Conservation (phyloP, 2,329 filamentous ascomycete genomes). For the Neofusicoccum ribis region DNA sequence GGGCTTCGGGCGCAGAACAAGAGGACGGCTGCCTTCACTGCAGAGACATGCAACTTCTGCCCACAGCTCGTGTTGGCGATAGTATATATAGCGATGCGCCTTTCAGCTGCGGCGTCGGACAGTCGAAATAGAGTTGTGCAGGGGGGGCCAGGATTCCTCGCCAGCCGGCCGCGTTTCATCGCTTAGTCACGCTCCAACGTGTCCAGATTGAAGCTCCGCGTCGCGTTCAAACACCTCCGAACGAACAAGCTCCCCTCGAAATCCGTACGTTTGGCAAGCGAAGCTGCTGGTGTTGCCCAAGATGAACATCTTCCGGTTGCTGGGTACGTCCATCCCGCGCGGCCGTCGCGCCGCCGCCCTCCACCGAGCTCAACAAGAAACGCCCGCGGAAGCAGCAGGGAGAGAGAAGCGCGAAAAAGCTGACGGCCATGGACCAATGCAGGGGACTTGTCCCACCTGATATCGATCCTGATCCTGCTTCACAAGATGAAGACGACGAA, state of each 20-base stretch:
- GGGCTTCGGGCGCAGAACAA: too few species aligned
- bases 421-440: constrained; percentile 13
- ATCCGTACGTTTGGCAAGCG: constrained; percentile 17
- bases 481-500: constrained; percentile 92
- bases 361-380: constrained; percentile 8
- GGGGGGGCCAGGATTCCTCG: constrained; percentile 10
- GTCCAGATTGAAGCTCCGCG: constrained; percentile 18
- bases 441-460: constrained; percentile 95
- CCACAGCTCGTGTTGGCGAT: too few species aligned
- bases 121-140: constrained; percentile 6
- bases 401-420: background rate
- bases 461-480: constrained; percentile 89
- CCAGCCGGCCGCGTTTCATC: constrained; percentile 11
- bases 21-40: too few species aligned
- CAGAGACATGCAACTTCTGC: too few species aligned
- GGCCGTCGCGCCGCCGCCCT: background rate
- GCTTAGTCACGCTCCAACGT: constrained; percentile 19
- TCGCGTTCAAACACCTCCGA: background rate
- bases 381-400: background rate
- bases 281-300: constrained; percentile 28
- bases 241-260: background rate
- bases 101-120: background rate
- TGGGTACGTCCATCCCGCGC: constrained; percentile 51
- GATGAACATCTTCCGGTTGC: constrained; percentile 71
- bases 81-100: background rate